These are phyloP conservation scores for Crepidotus variabilis DNA, from an alignment of 768 basidiomycete species.

Conservation along the genomic window DNA sequence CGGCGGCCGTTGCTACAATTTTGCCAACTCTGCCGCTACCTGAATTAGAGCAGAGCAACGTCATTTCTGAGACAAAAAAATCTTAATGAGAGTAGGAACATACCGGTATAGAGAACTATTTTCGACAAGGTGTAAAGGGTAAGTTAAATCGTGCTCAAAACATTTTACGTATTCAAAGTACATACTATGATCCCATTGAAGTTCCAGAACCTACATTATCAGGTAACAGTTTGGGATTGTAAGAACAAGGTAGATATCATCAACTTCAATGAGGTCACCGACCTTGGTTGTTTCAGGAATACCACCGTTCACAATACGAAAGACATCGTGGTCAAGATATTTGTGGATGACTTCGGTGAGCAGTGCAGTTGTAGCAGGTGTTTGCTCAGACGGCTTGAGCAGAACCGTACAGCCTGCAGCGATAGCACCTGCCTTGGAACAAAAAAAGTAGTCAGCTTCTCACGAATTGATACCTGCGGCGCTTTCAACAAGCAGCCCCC, in stretches of 20 bases:
- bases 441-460: background rate
- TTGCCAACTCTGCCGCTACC: conserved; percentile 58
- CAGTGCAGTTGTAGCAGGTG: conserved; percentile 51
- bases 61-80: background rate
- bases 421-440: conserved; percentile 56
- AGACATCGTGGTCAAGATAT: conserved; percentile 67
- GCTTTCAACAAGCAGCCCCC: no score
- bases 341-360: conserved; percentile 66
- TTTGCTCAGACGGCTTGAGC: conserved; percentile 75
- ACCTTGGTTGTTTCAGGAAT: conserved; percentile 60
- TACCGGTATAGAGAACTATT: conserved; percentile 64
- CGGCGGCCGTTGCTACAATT: conserved; percentile 72
- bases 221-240: background rate
- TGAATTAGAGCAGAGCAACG: conserved; percentile 22
- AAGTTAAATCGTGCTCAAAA: background rate
- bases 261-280: conserved; percentile 6
- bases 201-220: conserved; percentile 54
- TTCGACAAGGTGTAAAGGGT: background rate
- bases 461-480: no score
- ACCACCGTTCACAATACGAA: conserved; percentile 68
- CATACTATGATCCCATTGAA: conserved; percentile 60
- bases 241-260: background rate
- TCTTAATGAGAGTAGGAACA: conserved; percentile 3
- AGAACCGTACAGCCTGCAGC: conserved; percentile 73
- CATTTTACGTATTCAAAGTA: background rate